Conservation (phyloP, 2,329 filamentous ascomycete species). For the Alternaria viburni region DNA sequence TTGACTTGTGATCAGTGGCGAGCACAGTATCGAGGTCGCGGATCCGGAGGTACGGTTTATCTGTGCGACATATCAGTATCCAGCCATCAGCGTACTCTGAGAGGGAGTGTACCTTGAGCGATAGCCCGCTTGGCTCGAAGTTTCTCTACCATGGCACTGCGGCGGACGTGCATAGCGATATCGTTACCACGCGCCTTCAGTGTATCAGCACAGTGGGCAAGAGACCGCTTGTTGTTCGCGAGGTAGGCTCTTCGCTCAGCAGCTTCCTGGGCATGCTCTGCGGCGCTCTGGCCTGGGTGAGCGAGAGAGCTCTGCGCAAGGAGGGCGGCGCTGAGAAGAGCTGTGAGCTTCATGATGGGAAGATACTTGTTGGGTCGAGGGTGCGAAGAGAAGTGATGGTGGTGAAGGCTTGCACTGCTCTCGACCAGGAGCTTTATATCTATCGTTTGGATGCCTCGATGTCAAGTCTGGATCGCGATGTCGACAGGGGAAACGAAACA, state of each 20-base stretch:
- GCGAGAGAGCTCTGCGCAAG: slow-evolving; percentile 38
- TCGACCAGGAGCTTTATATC: slow-evolving; percentile 2
- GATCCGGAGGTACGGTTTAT: slow-evolving; percentile 34
- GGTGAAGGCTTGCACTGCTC: background rate
- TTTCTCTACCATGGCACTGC: slow-evolving; percentile 48
- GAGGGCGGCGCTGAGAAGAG: slow-evolving; percentile 34
- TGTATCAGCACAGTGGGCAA: slow-evolving; percentile 50
- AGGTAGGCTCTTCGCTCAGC: slow-evolving; percentile 46
- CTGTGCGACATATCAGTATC: slow-evolving; percentile 19
- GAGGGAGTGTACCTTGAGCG: slow-evolving; percentile 16
- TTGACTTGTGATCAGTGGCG: slow-evolving; percentile 37
- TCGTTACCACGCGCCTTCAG: slow-evolving; percentile 50
- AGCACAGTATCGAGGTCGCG: slow-evolving; percentile 38
- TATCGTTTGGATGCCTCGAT: background rate
- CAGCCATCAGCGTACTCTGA: background rate
- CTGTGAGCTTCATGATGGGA: slow-evolving; percentile 31
- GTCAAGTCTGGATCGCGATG: background rate
- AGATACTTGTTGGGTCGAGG: background rate
- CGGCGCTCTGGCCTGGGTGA: slow-evolving; percentile 47
- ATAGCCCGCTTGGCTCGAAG: slow-evolving; percentile 49
- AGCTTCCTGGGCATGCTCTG: slow-evolving; percentile 44
- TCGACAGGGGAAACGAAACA: background rate
- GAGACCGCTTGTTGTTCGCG: slow-evolving; percentile 47
- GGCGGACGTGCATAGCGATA: slow-evolving; percentile 51
- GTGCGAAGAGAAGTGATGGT: background rate